phyloP scores from a whole-genome alignment of 352 stramenopile genomes.

The Phytopythium montanum region DNA sequence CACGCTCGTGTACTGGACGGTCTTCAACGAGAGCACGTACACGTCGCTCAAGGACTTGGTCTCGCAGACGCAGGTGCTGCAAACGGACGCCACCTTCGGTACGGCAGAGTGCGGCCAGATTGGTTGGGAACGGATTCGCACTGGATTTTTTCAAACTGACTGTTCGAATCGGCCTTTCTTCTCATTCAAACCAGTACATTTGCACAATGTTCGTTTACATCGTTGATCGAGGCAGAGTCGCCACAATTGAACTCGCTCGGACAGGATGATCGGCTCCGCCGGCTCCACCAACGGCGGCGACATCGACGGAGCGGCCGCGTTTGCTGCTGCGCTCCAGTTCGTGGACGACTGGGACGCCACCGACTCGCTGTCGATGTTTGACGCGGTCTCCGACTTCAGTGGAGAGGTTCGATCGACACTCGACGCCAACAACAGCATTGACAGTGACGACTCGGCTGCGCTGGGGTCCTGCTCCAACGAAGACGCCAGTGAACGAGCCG shows the following conservation, averaged over 20 bases:
- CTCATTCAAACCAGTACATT: no score
- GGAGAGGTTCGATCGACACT: not conserved
- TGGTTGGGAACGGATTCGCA: not conserved
- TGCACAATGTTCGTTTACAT: no score
- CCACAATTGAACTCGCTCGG: not conserved
- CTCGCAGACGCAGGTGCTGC: constrained; percentile 13
- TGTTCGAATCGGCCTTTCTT: no score
- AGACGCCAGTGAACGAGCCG: not conserved
- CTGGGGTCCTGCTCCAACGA: not conserved
- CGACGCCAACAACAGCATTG: not conserved
- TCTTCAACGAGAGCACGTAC: constrained; percentile 28
- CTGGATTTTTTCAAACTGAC: not conserved
- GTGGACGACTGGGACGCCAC: constrained; percentile 4
- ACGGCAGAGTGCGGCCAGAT: constrained; percentile 28
- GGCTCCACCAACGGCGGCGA: not conserved
- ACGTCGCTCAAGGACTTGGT: constrained; percentile 26
- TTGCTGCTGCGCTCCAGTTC: constrained; percentile 6
- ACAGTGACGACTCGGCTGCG: not conserved
- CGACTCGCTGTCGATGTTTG: not conserved
- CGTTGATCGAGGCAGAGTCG: no score
- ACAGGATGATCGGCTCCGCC: not conserved
- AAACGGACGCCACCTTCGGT: constrained; percentile 22
- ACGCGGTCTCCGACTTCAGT: not conserved
- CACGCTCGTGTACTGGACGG: constrained; percentile 21
- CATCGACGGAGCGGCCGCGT: not conserved